Evolutionary conservation across 305 asterid species (phyloP), one percentile per base, ranked within the genome.

Genomic region (Fraxinus angustifolia): DNA sequence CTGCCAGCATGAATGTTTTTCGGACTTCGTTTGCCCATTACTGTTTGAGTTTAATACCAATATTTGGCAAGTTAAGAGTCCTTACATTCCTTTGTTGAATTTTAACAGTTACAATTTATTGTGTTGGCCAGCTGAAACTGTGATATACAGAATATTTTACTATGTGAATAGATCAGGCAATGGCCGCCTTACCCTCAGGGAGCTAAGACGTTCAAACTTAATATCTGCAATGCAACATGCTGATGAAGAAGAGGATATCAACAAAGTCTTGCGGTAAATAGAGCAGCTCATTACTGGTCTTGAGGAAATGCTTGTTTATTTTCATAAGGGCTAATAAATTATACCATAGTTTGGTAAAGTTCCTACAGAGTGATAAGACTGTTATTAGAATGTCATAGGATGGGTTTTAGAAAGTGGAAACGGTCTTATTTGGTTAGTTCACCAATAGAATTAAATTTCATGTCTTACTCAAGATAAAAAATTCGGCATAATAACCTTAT

Each of bases 211-310:
- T 80, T 94, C 98, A 14, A 91, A 93, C 87, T 89, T 95, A 85
- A 88, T 94, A 83, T 86, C 91, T 60, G 38, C 73, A 6, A 34
- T 81, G 38, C 82, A 2, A 1, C 48, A 31, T 90, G 99, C 96
- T 60, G 99, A 95, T 86, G 99, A 95, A 79, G 99, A 95, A 90
- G 99, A 95, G 88, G 99, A 95, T 86, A 95, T 95, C 79, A 95
- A 95, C 93, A 94, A 95, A 91, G 98, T 95, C 74, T 89, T 94
- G 90, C 89, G 99, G 99, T 94, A 88, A 86, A 86, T 48, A 12
- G 56, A 21, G 48, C 68, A 78, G 81, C 65, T 70, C 48, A 65
- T 84, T 33, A 8, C 82, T 38, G 62, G 23, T 50, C 81, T 78
- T 74, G 17, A 16, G 31, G 67, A 19, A 70, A 38, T 53, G 73